Evolutionary conservation across 1,284 basidiomycete genomes (phyloP), one percentile per base, ranked within the genome.

Genomic region (Farysia itapuensis): DNA sequence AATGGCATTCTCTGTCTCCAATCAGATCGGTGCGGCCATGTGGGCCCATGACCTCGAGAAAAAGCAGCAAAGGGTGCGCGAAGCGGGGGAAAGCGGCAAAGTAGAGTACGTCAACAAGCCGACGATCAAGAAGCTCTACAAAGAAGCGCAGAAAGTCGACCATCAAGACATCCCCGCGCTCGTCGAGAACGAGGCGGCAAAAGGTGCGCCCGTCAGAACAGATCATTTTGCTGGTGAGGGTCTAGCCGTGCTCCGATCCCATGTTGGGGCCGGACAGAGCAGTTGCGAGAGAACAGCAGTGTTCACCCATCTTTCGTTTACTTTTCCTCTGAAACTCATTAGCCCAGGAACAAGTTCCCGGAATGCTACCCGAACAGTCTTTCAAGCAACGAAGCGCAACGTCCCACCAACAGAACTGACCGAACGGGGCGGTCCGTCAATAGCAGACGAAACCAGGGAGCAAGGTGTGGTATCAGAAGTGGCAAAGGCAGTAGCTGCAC

Each of bases 271-370:
- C 12, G 25, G n/a, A 9, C 9, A n/a, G 9, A 28, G 9, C 25
- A n/a, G 25, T n/a, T n/a, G 25, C 25, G 9, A 28, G 25, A 9
- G 25, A 14, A 28, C 31, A 15, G 54, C 45, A 4, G 39, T 54
- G 50, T 89, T 96, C 77, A 83, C 86, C 2, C 83, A 88, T 58
- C 80, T 93, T 13, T 84, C 85, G 14, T 89, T 86, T 33, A 82
- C 85, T 3, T 97, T 96, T 75, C 93, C 93, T 3, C 81, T 97
- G 67, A 96, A 96, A 78, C 82, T 97, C 18, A 81, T 96, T 51
- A 85, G 88, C 3, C 89, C 91, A 1, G 60, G 72, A 2, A 63
- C 78, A 2, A 75, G 77, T 16, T 77, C 78, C 8, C 72, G 79
- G 48, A 77, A 78, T 0, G 39, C 71, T 6, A 57, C 75, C 39